A percentile compares a stretch with the other conserved stretches of the same genome.
Conservation (phyloP, 2,329 filamentous ascomycete genomes). For the Pestalotiopsis sp. region DNA sequence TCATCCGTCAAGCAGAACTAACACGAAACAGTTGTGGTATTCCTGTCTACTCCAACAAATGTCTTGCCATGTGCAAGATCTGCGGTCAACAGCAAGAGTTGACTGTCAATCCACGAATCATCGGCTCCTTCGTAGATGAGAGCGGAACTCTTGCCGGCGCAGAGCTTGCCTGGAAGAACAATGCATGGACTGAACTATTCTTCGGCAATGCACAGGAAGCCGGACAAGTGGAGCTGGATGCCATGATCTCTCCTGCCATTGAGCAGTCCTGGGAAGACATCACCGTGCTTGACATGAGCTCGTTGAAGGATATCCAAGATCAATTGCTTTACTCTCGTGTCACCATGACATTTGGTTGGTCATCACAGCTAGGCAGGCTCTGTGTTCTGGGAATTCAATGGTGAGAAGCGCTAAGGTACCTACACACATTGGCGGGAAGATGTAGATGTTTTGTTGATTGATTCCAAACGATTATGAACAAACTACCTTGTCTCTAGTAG, state of each 20-base stretch:
- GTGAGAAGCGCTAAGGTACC: slow-evolving; percentile 24
- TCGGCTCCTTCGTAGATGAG: slow-evolving; percentile 49
- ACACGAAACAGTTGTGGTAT: slow-evolving; percentile 47
- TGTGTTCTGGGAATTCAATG: slow-evolving; percentile 43
- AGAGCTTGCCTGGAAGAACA: slow-evolving; percentile 53
- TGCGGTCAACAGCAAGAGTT: slow-evolving; percentile 32
- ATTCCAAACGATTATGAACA: too few species aligned
- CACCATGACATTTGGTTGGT: slow-evolving; percentile 57
- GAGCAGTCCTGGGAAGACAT: slow-evolving; percentile 44
- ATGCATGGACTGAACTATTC: slow-evolving; percentile 48
- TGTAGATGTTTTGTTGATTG: too few species aligned
- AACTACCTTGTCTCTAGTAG: too few species aligned
- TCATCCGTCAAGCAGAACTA: background rate
- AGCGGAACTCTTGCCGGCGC: slow-evolving; percentile 51
- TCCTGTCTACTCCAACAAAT: slow-evolving; percentile 52
- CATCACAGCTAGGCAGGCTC: slow-evolving; percentile 36
- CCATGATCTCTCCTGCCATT: slow-evolving; percentile 36
- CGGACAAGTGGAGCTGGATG: background rate
- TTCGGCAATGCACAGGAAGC: slow-evolving; percentile 18
- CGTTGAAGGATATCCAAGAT: slow-evolving; percentile 50
- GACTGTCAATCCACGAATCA: slow-evolving; percentile 38
- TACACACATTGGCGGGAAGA: too few species aligned
- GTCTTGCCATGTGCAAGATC: slow-evolving; percentile 36
- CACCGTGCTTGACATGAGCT: slow-evolving; percentile 32
- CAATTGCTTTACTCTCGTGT: slow-evolving; percentile 51